A percentile compares a stretch with the other conserved stretches of the same genome.
Evolutionary conservation across 441 rosid genomes (phyloP).

Genomic region (Pelargonium citronellum): DNA sequence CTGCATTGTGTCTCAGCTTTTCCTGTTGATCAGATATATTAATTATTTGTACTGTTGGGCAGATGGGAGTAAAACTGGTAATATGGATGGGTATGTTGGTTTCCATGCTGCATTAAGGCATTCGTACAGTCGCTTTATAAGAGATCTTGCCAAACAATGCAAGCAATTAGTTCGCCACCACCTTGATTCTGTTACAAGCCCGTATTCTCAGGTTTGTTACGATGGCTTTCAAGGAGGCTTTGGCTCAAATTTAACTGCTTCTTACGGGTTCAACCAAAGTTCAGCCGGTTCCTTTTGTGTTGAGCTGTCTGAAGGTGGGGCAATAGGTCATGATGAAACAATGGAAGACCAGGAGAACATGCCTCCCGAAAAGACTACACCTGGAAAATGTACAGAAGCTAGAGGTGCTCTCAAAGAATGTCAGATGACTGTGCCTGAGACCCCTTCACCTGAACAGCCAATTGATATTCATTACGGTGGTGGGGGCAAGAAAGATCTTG

Average conservation of each 20-base stretch:
- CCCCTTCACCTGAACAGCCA: conserved; percentile 96
- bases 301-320: conserved; percentile 58
- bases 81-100: conserved; percentile 76
- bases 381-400: conserved; percentile 53
- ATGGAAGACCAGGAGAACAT: conserved; percentile 70
- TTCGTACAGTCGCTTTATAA: conserved; percentile 60
- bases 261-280: conserved; percentile 40
- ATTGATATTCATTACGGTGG: conserved; percentile 45
- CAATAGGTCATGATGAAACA: conserved; percentile 38
- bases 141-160: conserved; percentile 75
- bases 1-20: background rate
- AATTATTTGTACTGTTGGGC: conserved; percentile 25
- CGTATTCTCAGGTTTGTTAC: conserved; percentile 83
- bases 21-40: background rate
- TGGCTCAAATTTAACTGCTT: conserved; percentile 36
- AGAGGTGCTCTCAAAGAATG: conserved; percentile 56
- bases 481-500: conserved; percentile 55
- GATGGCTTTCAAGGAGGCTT: conserved; percentile 58
- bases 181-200: conserved; percentile 90
- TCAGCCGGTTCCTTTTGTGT: conserved; percentile 56
- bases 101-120: conserved; percentile 83
- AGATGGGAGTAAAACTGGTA: conserved; percentile 60
- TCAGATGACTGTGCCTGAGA: conserved; percentile 85
- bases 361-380: conserved; percentile 73
- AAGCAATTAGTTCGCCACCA: conserved; percentile 84